Percentiles rank a stretch among this genome's conserved stretches.
Evolutionary conservation across 768 basidiomycete genomes (phyloP).

Genomic region (Hydnum rufescens): DNA sequence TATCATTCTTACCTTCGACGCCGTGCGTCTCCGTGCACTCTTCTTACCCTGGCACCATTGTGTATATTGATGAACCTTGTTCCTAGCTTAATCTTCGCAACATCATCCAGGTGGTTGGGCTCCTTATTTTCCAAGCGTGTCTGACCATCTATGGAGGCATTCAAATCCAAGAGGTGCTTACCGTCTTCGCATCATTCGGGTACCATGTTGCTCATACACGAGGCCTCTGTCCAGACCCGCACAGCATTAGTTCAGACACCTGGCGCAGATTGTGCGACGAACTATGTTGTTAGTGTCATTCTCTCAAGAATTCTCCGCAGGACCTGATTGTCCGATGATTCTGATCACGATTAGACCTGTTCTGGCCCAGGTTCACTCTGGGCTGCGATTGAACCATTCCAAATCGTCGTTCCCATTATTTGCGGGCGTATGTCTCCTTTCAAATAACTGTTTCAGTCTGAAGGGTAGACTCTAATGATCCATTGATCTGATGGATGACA

Average conservation of each 20-base stretch:
- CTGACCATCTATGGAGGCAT: constrained; percentile 55
- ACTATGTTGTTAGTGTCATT: constrained; percentile 19
- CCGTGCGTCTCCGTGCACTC: constrained; percentile 15
- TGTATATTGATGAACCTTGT: not conserved
- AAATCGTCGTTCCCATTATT: constrained; percentile 52
- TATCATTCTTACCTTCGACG: constrained; percentile 62
- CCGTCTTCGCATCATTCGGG: too few relatives aligned
- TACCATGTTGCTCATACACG: too few relatives aligned
- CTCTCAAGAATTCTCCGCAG: not conserved
- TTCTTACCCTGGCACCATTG: not conserved
- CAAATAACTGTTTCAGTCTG: constrained; percentile 49
- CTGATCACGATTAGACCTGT: constrained; percentile 22
- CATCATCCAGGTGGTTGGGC: constrained; percentile 39
- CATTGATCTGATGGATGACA: not conserved
- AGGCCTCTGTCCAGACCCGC: constrained; percentile 32
- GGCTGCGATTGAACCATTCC: constrained; percentile 37
- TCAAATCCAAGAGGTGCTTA: constrained; percentile 31
- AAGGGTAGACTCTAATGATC: constrained; percentile 7
- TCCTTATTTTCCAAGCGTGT: constrained; percentile 45
- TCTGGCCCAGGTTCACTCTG: constrained; percentile 37
- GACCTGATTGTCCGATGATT: not conserved
- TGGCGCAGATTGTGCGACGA: constrained; percentile 6
- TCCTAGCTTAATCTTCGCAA: constrained; percentile 32
- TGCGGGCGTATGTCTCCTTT: constrained; percentile 44
- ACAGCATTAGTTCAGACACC: constrained; percentile 30